phyloP scores from a whole-genome alignment of 2,329 filamentous ascomycete species.

The Diaporthe sp. region DNA sequence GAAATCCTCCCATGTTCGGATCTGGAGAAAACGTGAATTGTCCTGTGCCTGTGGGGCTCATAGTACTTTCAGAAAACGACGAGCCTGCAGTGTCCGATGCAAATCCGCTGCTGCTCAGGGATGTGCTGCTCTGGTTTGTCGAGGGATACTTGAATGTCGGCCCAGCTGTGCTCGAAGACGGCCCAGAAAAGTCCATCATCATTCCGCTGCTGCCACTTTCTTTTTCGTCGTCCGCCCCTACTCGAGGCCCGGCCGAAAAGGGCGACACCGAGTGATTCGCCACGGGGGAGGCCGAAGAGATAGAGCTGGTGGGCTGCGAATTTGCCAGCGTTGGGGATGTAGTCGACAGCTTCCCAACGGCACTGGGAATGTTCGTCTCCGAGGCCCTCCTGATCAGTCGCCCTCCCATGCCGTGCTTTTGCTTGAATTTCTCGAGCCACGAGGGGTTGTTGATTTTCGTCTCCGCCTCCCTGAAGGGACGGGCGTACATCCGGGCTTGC shows the following conservation, averaged over 20 bases:
- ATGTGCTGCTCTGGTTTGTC: constrained; percentile 74
- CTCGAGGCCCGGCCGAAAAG: constrained; percentile 67
- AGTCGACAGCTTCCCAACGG: constrained; percentile 66
- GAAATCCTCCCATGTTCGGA: constrained; percentile 76
- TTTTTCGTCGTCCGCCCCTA: constrained; percentile 77
- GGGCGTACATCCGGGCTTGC: constrained; percentile 86
- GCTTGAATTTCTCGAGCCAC: constrained; percentile 97
- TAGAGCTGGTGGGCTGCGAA: constrained; percentile 73
- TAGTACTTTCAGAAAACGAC: constrained; percentile 78
- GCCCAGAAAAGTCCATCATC: constrained; percentile 65
- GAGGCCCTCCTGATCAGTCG: constrained; percentile 70
- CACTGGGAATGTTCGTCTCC: constrained; percentile 80
- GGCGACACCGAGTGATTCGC: constrained; percentile 77
- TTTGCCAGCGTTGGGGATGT: constrained; percentile 68
- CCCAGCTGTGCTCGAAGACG: constrained; percentile 56
- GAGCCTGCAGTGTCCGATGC: constrained; percentile 71
- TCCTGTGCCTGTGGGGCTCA: constrained; percentile 81
- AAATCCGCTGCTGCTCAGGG: constrained; percentile 76
- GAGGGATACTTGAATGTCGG: constrained; percentile 71
- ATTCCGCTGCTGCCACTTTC: constrained; percentile 59
- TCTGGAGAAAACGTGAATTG: constrained; percentile 84
- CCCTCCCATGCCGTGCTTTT: constrained; percentile 77
- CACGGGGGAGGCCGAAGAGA: constrained; percentile 81
- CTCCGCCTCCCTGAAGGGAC: constrained; percentile 77
- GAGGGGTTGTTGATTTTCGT: constrained; percentile 78